Evolutionary conservation across 768 basidiomycete genomes (phyloP), one percentile per base, ranked within the genome.

Genomic region (Zangia roseola): DNA sequence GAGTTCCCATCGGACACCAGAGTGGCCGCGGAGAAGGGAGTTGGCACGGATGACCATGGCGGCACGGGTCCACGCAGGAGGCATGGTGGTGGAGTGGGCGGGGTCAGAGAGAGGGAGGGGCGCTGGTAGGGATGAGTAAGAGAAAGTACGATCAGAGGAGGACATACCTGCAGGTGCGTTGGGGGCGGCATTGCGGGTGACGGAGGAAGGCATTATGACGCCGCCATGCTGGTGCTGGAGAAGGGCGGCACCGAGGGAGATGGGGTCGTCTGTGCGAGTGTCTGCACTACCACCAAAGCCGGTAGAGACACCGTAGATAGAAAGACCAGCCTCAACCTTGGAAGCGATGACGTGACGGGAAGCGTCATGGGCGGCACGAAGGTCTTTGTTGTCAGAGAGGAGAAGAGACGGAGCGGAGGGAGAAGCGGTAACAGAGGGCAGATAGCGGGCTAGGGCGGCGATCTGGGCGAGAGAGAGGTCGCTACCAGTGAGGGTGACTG

Each of bases 211-310:
- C 8, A 85, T 74, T 24, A 69, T 6, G 2, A 91, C 80, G 30
- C 91, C 91, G 44, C 73, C 71, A 50, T 91, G 87, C 60, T 91
- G 87, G 59, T 90, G 87, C 62, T 93, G 90, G 23, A 92, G 74
- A n/a, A 92, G 79, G n/a, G 88, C 85, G 53, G 82, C 78, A 19
- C 87, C 90, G 23, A 94, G 82, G 10, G 83, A 71, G 51, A 86
- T 63, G 19, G 88, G 82, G 44, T 88, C 72, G 55, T 84, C 78
- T 0, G 91, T 93, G 19, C 91, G 81, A 1, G 90, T 92, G 64
- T 91, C 86, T 10, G 91, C 91, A 58, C 84, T 87, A n/a, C 90
- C 91, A 34, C 91, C 91, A 59, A 90, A 94, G 39, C 91, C 91
- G 2, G 82, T 83, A 47, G 86, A 86, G 35, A 93, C 86, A 20